Base-by-base conservation (phyloP, 495 filamentous ascomycete genomes). In the Parmelia sp. region DNA sequence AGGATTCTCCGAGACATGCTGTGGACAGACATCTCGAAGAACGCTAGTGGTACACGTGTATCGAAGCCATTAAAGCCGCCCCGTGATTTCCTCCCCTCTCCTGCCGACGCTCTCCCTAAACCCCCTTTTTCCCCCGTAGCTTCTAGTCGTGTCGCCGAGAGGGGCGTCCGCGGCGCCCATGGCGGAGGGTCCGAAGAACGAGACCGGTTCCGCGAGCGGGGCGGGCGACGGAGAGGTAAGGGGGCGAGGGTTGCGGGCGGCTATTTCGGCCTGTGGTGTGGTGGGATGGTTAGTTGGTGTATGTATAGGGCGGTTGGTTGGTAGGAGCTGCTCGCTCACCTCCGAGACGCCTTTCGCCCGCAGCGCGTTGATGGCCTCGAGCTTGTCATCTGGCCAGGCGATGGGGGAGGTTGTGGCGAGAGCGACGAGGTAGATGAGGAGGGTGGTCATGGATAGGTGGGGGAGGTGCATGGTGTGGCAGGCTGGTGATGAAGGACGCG, bases 331-430 rank as follows among this genome's bases (percentile, higher is more conserved):
- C n/a, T n/a, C n/a, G n/a, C 57, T 49, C 45, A 67, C 65, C 56
- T 67, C 65, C 19, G 55, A 36, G 57, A 64, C 39, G 25, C 65
- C 65, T 55, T 21, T 33, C 15, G 61, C 65, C 12, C 65, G 65
- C 25, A 67, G 37, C 11, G 56, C 55, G n/a, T 67, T 67, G 23
- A 67, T 60, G 23, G 64, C 45, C 44, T 67, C 65, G 4, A 64
- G 36, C 21, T 42, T 49, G 27, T 37, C 36, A 11, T 60, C 57
- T 11, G 65, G 39, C 25, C 56, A 67, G 44, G 53, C 12, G 7
- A 65, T 55, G 33, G 64, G 64, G n/a, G 55, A 59, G 17, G 62
- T 39, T 14, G 45, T 25, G 55, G 35, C 35, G 25, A 23, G 21
- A 49, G 42, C 29, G 40, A 45, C 21, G 23, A 64, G 56, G 14